phyloP scores from a whole-genome alignment of 257 asterid genomes.

The Coffea canephora region DNA sequence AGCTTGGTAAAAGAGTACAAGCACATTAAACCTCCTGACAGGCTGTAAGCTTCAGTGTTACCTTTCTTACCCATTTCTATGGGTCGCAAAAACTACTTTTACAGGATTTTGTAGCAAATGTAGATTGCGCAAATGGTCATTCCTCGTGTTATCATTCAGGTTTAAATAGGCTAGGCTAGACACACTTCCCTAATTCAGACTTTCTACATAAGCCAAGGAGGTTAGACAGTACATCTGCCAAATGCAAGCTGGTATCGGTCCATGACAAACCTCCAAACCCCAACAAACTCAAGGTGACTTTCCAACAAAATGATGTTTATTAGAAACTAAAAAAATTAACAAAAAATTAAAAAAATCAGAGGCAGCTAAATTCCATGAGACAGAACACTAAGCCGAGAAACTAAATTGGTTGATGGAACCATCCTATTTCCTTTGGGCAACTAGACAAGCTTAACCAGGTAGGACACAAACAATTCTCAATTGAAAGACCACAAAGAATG shows the following conservation, averaged over 20 bases:
- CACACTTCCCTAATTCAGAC: neutral
- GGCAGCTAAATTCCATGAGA: neutral
- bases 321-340: no score
- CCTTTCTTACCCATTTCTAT: neutral
- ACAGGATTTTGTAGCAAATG: neutral
- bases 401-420: neutral
- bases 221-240: neutral
- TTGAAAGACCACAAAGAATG: neutral
- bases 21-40: neutral
- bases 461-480: neutral
- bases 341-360: neutral
- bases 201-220: neutral
- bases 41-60: neutral
- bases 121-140: neutral
- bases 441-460: neutral
- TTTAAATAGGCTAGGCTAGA: neutral
- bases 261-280: neutral
- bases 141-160: neutral
- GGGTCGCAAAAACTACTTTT: no score
- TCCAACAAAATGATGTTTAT: neutral
- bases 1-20: neutral
- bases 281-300: neutral
- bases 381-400: neutral
- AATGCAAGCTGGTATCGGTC: neutral
- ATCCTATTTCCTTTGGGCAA: neutral